A percentile compares a stretch with the other conserved stretches of the same genome.
Evolutionary conservation across 768 basidiomycete genomes (phyloP).

Genomic region (Leccinum rimulosum): DNA sequence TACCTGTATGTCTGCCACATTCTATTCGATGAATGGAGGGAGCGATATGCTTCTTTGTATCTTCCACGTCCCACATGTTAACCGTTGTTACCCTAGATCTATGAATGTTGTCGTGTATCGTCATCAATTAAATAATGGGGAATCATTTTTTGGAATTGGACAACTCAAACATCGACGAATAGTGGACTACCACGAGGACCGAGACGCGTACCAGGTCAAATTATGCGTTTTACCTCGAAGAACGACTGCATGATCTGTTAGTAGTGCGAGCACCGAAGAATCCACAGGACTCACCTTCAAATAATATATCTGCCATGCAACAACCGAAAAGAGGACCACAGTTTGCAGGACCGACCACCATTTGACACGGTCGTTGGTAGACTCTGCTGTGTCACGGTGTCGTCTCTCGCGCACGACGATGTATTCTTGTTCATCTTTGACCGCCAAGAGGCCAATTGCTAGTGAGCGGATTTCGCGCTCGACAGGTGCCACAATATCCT

Average conservation of each 20-base stretch:
- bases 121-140: slow-evolving; percentile 11
- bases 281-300: slow-evolving; percentile 60
- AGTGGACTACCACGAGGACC: background rate
- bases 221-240: slow-evolving; percentile 90
- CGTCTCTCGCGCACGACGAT: slow-evolving; percentile 90
- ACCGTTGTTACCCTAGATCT: slow-evolving; percentile 26
- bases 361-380: slow-evolving; percentile 91
- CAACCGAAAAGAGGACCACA: slow-evolving; percentile 81
- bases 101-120: slow-evolving; percentile 24
- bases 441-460: slow-evolving; percentile 74
- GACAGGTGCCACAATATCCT: slow-evolving; percentile 88
- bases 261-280: background rate
- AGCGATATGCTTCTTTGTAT: slow-evolving; percentile 1
- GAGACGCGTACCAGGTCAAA: slow-evolving; percentile 41
- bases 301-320: slow-evolving; percentile 98
- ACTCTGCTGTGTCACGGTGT: slow-evolving; percentile 94
- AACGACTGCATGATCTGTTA: slow-evolving; percentile 52
- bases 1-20: slow-evolving; percentile 15
- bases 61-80: slow-evolving; percentile 20
- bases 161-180: background rate
- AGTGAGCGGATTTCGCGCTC: slow-evolving; percentile 92
- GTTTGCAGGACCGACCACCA: slow-evolving; percentile 98
- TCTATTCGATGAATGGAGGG: slow-evolving; percentile 8
- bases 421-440: slow-evolving; percentile 99
- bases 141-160: background rate